Conservation (phyloP, 768 basidiomycete genomes). For the Tylopilus subfusipes region DNA sequence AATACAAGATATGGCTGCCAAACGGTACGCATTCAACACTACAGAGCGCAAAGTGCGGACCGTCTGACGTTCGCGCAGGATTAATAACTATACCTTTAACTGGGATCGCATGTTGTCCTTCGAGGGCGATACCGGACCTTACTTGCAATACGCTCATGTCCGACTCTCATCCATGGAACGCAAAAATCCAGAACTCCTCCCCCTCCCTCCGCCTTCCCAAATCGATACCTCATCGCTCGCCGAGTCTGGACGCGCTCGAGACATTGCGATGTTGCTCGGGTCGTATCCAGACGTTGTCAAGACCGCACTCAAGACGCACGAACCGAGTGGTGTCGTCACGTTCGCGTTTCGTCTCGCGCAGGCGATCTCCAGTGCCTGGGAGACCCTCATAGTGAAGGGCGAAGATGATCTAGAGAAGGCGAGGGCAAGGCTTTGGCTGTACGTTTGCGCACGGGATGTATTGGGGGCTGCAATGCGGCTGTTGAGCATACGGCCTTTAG, state of each 20-base stretch:
- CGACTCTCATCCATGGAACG: conserved; percentile 87
- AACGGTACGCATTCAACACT: conserved; percentile 54
- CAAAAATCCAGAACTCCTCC: conserved; percentile 84
- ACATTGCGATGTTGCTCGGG: conserved; percentile 83
- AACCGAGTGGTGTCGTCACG: conserved; percentile 89
- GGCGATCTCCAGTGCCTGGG: conserved; percentile 90
- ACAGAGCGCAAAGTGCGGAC: too few species aligned
- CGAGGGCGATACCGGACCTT: conserved; percentile 94
- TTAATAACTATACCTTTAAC: conserved; percentile 95
- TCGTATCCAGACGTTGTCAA: conserved; percentile 90
- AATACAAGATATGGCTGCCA: conserved; percentile 96
- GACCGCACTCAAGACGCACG: conserved; percentile 77
- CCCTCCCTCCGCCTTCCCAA: conserved; percentile 65
- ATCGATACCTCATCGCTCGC: conserved; percentile 68
- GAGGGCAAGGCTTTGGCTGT: conserved; percentile 83
- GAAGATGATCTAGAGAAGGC: conserved; percentile 76
- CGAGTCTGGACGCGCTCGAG: conserved; percentile 69
- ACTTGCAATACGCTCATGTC: conserved; percentile 96
- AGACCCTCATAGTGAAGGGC: conserved; percentile 81
- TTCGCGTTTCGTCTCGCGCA: conserved; percentile 86
- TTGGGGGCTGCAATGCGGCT: conserved; percentile 81
- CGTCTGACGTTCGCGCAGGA: conserved; percentile 42
- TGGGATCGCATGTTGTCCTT: conserved; percentile 94
- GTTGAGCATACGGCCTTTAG: conserved; percentile 84
- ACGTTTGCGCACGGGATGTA: conserved; percentile 86